phyloP scores from a whole-genome alignment of 179 eudicot species.

The Dionaea muscipula region DNA sequence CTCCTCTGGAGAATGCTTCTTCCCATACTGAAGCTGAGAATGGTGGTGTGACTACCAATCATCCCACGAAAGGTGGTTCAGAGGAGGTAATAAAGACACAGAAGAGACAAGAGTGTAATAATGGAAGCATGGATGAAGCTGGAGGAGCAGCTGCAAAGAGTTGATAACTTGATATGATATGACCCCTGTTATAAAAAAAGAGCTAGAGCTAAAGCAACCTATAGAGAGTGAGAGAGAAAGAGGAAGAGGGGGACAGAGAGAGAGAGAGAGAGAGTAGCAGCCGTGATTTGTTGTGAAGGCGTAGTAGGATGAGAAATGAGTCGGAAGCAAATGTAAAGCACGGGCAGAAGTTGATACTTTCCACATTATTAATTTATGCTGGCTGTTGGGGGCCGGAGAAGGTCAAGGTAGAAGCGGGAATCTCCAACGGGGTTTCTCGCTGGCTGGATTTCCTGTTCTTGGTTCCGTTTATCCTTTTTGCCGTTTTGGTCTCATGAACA shows the following conservation, averaged over 20 bases:
- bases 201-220: too few species aligned
- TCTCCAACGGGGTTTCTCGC: background rate
- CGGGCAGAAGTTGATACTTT: conserved; percentile 1
- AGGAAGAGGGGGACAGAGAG: background rate
- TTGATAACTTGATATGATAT: too few species aligned
- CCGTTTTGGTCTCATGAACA: conserved; percentile 1
- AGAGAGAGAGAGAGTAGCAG: background rate
- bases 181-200: background rate
- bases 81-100: background rate
- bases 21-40: background rate
- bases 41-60: background rate
- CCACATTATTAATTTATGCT: background rate
- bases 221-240: background rate
- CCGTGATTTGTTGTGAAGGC: too few species aligned
- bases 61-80: background rate
- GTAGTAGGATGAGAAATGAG: conserved; percentile 7
- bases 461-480: background rate
- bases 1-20: background rate
- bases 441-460: background rate
- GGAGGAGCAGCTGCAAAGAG: background rate
- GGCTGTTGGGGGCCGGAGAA: background rate
- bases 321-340: background rate
- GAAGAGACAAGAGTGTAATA: conserved; percentile 8
- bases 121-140: conserved; percentile 1
- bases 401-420: background rate